A percentile compares a stretch with the other conserved stretches of the same genome.
Evolutionary conservation across 2,329 filamentous ascomycete species (phyloP).

Genomic region (Fusarium torulosum): DNA sequence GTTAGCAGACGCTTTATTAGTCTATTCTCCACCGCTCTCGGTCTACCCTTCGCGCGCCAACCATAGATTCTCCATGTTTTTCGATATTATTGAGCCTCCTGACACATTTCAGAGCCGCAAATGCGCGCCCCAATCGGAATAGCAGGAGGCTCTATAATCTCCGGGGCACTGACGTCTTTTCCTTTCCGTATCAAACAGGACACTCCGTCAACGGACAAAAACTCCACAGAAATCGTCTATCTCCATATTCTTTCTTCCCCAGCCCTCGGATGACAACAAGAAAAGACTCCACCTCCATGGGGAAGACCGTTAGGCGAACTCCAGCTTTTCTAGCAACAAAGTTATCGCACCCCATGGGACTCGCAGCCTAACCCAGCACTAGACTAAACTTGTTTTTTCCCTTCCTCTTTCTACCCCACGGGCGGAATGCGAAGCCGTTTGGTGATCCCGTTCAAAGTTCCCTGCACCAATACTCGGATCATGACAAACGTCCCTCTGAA

Average conservation of each 20-base stretch:
- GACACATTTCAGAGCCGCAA: conserved; percentile 10
- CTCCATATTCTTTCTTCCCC: background rate
- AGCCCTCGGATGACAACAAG: background rate
- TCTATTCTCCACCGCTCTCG: background rate
- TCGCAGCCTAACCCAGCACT: background rate
- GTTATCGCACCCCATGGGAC: conserved; percentile 12
- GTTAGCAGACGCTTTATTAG: too few species aligned
- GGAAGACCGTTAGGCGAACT: conserved; percentile 16
- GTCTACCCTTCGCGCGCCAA: conserved; percentile 20
- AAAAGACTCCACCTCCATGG: conserved; percentile 14
- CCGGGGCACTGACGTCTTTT: background rate
- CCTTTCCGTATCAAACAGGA: background rate
- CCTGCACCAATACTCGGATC: background rate
- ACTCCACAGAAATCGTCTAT: background rate
- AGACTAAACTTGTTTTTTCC: conserved; percentile 6
- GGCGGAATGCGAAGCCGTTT: background rate
- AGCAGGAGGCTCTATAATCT: conserved; percentile 5
- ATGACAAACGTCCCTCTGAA: background rate
- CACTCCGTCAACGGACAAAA: background rate
- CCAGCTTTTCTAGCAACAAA: conserved; percentile 14
- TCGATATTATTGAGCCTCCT: background rate
- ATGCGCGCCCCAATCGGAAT: conserved; percentile 28
- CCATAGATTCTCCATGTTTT: background rate
- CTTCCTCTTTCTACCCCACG: background rate
- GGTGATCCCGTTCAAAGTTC: background rate